Base-by-base conservation (phyloP, 2,329 filamentous ascomycete species). In the Botrytis cinerea region DNA sequence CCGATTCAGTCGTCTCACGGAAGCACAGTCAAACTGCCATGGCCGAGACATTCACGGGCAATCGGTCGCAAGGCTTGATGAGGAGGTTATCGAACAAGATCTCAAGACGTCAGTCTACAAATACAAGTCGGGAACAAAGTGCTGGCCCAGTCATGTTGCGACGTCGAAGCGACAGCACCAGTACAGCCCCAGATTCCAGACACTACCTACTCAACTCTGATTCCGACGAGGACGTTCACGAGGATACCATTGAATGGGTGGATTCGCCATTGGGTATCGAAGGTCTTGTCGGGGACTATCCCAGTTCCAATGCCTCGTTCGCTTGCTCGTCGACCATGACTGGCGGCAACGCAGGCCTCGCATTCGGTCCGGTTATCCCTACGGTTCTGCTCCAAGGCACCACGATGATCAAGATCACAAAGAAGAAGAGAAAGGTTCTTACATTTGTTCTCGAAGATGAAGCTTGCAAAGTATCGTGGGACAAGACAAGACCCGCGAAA, bases 121-220 rank as follows among this genome's bases (percentile, higher is more conserved):
- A 92, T 32, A 90, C 91, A 75, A 93, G 92, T 81, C 90, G 95
- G 60, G 94, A 98, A 80, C 91, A 93, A 75, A 98, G 95, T 80
- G 91, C 94, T 40, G 96, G 96, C 0, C 96, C 96, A 2, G 92
- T 97, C 70, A 89, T 97, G 51, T 57, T 63, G 82, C 90, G 95
- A 75, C 88, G 94, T 73, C 90, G 95, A 77, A 98, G 95, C 82
- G 94, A 97, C 82, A 97, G 95, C 84, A 96, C 93, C 82, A 93
- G 89, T 76, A 91, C 91, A 10, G 86, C 87, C 12, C 88, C 89
- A 16, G 84, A 87, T 51, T 86, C 86, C 73, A 84, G 82, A 46
- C 77, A 73, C 64, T 78, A 74, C 71, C 82, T 83, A 75, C 74
- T 82, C 28, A 78, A 85, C 59, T 84, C 84, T 18, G 87, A 89